These are phyloP conservation scores for Penicillium sp. DNA, from an alignment of 2,329 filamentous ascomycete species.

Conservation along the genomic window DNA sequence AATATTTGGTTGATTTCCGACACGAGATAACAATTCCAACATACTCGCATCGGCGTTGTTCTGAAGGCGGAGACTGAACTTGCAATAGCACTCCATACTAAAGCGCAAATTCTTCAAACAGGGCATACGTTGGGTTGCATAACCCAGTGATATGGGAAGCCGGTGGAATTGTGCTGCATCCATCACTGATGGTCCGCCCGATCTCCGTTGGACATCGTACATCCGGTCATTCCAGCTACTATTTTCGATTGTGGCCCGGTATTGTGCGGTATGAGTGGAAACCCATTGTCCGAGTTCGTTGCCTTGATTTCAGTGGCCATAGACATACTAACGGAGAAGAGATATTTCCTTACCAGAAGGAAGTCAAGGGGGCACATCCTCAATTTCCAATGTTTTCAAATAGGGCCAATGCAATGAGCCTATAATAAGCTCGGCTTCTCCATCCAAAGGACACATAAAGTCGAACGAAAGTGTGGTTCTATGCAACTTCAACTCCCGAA, in stretches of 20 bases:
- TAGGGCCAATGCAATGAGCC: conserved; percentile 1
- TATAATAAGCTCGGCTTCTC: not conserved
- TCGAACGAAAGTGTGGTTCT: not conserved
- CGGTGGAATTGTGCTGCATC: not conserved
- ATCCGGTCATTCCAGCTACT: not conserved
- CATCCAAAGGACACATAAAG: conserved; percentile 2
- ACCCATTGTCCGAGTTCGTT: not conserved
- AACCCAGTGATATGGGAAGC: not conserved
- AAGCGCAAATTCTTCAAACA: not conserved
- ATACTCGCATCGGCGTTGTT: not conserved
- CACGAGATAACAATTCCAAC: not conserved
- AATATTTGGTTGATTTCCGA: not conserved
- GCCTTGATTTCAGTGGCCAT: not conserved
- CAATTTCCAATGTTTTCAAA: not conserved
- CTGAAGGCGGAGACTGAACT: not conserved
- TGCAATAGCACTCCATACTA: not conserved
- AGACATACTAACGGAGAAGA: not conserved
- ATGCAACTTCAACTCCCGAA: not conserved
- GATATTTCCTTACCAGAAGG: conserved; percentile 4
- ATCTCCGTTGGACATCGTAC: not conserved
- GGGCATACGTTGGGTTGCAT: not conserved
- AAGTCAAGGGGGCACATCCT: conserved; percentile 2
- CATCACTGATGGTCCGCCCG: not conserved
- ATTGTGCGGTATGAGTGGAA: not conserved
- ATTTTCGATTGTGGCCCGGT: not conserved